Conservation (phyloP, 345 rosid species). For the Citrus cavaleriei region DNA sequence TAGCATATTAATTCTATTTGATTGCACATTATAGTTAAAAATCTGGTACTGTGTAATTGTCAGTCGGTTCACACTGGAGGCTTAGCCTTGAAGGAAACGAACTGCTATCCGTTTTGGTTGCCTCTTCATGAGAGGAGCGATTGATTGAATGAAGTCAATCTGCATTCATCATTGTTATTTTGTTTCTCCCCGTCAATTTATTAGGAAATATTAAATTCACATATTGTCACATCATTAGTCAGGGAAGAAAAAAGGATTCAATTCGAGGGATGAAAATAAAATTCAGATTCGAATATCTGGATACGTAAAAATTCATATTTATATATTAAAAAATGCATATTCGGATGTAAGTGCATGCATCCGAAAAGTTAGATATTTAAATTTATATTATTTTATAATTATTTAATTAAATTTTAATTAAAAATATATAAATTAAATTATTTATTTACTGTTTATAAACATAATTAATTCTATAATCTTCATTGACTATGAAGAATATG, state of each 20-base stretch:
- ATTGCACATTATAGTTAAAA: neutral
- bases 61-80: neutral
- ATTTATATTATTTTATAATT: too few relatives aligned
- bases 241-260: too few relatives aligned
- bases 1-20: neutral
- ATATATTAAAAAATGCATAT: too few relatives aligned
- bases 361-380: accelerated
- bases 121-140: neutral
- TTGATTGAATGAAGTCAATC: neutral
- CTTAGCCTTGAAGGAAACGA: neutral
- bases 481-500: too few relatives aligned
- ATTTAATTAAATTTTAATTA: too few relatives aligned
- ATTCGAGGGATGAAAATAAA: too few relatives aligned
- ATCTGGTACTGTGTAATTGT: neutral
- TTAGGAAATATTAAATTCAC: neutral
- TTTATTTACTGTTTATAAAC: too few relatives aligned
- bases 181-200: neutral
- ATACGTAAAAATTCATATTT: too few relatives aligned
- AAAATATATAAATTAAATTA: too few relatives aligned
- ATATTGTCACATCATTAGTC: neutral
- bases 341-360: accelerated
- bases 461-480: too few relatives aligned
- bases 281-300: too few relatives aligned
- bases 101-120: neutral
- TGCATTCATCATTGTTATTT: neutral